Evolutionary conservation across 2,329 filamentous ascomycete genomes (phyloP).

Genomic region (Ustilaginoidea virens): DNA sequence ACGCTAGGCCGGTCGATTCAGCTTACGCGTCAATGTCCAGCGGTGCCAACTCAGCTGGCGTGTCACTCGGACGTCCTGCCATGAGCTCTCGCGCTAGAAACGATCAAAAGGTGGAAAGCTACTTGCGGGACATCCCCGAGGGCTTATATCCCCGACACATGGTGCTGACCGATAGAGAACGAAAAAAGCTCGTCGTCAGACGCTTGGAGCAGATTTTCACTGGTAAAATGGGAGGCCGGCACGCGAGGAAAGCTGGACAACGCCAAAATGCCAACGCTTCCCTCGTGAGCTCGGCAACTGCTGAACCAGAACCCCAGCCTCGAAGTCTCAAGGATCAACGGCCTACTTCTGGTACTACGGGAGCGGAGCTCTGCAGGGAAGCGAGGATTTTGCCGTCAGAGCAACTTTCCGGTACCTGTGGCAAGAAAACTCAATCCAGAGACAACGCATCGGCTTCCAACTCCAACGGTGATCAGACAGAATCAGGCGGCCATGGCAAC

Average conservation of each 20-base stretch:
- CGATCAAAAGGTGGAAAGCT: constrained; percentile 50
- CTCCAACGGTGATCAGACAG: constrained; percentile 31
- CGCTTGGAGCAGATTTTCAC: constrained; percentile 71
- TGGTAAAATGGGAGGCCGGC: constrained; percentile 40
- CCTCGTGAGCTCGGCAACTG: constrained; percentile 6
- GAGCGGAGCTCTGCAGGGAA: constrained; percentile 26
- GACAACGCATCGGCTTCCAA: constrained; percentile 30
- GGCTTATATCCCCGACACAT: constrained; percentile 47
- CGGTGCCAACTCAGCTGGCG: constrained; percentile 28
- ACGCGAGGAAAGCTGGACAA: constrained; percentile 15
- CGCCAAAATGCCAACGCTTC: constrained; percentile 6
- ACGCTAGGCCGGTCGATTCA: constrained; percentile 40
- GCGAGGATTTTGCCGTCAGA: constrained; percentile 28
- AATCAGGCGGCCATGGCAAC: constrained; percentile 22
- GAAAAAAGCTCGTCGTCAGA: constrained; percentile 62
- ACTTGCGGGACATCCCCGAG: constrained; percentile 57
- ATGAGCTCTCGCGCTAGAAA: constrained; percentile 22
- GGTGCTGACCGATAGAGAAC: constrained; percentile 54
- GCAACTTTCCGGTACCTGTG: constrained; percentile 11
- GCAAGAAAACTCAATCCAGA: constrained; percentile 25
- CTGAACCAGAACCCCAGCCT: constrained; percentile 14
- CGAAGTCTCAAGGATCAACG: constrained; percentile 19
- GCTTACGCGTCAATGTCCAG: constrained; percentile 55
- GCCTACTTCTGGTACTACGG: not conserved
- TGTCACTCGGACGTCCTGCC: constrained; percentile 21